Conservation (phyloP, 129 eudicot genomes). For the Flaveria sonorensis region DNA sequence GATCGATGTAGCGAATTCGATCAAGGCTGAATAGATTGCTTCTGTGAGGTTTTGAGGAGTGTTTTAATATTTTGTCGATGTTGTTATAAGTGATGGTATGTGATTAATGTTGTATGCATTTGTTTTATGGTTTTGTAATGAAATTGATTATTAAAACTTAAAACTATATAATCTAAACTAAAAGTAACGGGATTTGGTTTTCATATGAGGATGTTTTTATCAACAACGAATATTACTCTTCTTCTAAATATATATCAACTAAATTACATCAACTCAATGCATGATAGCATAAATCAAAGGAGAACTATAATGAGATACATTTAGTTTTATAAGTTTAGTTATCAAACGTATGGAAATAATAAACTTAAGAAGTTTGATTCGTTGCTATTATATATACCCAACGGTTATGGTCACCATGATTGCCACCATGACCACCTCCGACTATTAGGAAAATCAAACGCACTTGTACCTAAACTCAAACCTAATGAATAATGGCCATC, state of each 20-base stretch:
- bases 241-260: no score
- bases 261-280: no score
- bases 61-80: background rate
- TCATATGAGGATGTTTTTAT: background rate
- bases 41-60: slow-evolving; percentile 12
- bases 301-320: no score
- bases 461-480: no score
- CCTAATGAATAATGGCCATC: no score
- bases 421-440: background rate
- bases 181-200: background rate
- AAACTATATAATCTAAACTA: background rate
- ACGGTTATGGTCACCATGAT: background rate
- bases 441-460: no score
- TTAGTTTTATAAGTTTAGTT: no score
- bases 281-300: no score
- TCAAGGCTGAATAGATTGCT: slow-evolving; percentile 26
- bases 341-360: no score
- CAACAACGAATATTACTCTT: no score
- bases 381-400: no score
- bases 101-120: slow-evolving; percentile 10
- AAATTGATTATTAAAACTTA: background rate
- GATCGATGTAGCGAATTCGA: slow-evolving; percentile 51
- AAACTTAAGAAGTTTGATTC: background rate
- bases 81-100: background rate
- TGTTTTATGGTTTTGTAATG: background rate